Percentiles rank a stretch among this genome's conserved stretches.
Conservation (phyloP, 805 yeast species). For the Wickerhamomyces chaumierensis region DNA sequence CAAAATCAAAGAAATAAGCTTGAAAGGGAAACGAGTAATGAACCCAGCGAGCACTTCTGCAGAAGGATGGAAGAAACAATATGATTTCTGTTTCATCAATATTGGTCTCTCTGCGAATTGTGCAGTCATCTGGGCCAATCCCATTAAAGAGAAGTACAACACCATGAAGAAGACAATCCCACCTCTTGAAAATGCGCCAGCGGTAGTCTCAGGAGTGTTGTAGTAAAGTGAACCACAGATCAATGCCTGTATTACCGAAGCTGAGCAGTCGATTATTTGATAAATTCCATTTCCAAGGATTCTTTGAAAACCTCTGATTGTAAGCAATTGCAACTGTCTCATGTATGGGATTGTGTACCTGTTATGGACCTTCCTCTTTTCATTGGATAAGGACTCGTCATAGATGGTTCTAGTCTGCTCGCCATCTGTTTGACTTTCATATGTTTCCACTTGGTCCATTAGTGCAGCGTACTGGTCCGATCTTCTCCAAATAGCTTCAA, state of each 20-base stretch:
- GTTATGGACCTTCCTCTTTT: constrained; percentile 18
- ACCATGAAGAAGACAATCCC: constrained; percentile 42
- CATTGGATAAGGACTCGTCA: constrained; percentile 18
- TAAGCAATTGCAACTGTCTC: constrained; percentile 31
- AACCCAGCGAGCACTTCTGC: constrained; percentile 60
- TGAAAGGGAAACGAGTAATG: constrained; percentile 53
- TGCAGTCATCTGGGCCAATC: constrained; percentile 33
- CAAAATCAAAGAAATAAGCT: constrained; percentile 31
- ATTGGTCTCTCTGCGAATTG: constrained; percentile 45
- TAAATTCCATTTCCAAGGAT: constrained; percentile 43
- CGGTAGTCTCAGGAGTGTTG: constrained; percentile 52
- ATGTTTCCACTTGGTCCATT: constrained; percentile 32
- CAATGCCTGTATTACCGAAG: constrained; percentile 38
- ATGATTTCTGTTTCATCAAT: constrained; percentile 59
- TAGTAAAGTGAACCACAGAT: constrained; percentile 51
- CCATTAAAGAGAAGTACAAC: constrained; percentile 40
- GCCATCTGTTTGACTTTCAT: constrained; percentile 19
- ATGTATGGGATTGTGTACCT: constrained; percentile 32
- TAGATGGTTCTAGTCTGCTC: constrained; percentile 25
- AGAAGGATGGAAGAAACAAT: constrained; percentile 63
- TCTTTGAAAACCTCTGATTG: constrained; percentile 26
- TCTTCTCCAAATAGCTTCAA: constrained; percentile 44
- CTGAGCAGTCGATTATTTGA: constrained; percentile 18
- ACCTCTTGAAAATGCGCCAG: constrained; percentile 53
- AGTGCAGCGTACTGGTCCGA: constrained; percentile 33